These are phyloP conservation scores for Colletotrichum simmondsii DNA, from an alignment of 2,329 filamentous ascomycete species.

Conservation along the genomic window DNA sequence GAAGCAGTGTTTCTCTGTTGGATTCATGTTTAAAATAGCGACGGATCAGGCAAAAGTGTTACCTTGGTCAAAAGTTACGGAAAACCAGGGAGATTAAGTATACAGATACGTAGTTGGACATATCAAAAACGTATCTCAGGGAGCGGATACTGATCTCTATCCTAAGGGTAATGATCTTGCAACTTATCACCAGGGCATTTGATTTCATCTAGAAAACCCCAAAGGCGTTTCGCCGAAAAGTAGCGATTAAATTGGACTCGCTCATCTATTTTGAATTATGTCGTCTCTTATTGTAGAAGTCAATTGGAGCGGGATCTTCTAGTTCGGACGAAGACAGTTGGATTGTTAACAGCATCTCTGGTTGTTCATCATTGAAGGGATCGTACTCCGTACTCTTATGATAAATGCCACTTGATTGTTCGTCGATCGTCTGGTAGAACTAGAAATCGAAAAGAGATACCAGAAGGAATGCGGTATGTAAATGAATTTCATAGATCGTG, in stretches of 20 bases:
- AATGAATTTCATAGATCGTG: no score
- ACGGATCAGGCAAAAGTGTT: neutral
- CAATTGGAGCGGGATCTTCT: neutral
- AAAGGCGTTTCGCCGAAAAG: neutral
- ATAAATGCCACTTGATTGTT: no score
- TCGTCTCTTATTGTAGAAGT: neutral
- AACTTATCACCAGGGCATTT: no score
- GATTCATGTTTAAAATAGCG: neutral
- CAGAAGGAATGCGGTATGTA: no score
- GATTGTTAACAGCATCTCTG: neutral
- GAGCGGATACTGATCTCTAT: no score
- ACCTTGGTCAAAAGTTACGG: neutral
- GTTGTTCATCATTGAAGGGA: no score
- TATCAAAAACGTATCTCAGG: no score
- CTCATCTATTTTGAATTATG: neutral
- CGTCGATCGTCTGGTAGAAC: no score
- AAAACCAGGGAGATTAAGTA: neutral
- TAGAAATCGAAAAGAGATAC: no score
- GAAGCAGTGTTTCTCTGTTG: neutral
- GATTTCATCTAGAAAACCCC: no score
- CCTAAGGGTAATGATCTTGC: no score
- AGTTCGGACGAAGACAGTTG: neutral
- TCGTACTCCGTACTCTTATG: fast-evolving
- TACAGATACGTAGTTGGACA: no score
- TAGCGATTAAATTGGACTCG: neutral